phyloP scores from a whole-genome alignment of 2,329 filamentous ascomycete genomes.

The Peltaster fructicola region DNA sequence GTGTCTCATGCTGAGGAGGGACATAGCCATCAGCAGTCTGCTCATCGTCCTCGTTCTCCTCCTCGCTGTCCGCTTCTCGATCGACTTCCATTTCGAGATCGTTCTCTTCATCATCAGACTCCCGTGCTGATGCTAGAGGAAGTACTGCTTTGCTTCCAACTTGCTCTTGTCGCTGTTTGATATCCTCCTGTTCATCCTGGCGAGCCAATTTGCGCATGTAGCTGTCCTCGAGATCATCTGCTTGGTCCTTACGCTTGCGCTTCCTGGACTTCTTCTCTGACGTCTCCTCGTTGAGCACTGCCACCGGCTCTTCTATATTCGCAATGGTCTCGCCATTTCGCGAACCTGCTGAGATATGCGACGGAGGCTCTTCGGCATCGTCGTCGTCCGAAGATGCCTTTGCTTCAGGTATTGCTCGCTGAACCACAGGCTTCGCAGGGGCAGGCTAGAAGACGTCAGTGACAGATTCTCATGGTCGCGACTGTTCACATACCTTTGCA shows the following conservation, averaged over 20 bases:
- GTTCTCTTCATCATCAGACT: neutral
- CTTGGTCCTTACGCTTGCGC: constrained; percentile 33
- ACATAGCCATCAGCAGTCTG: constrained; percentile 56
- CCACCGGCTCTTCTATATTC: too few species aligned
- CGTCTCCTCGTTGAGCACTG: too few species aligned
- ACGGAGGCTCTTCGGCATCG: constrained; percentile 8
- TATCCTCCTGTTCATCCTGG: too few species aligned
- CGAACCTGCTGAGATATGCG: constrained; percentile 21
- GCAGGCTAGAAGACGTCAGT: constrained; percentile 1
- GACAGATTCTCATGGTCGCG: constrained; percentile 11
- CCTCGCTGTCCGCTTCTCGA: constrained; percentile 45
- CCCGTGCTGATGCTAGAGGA: neutral
- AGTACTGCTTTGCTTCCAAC: neutral
- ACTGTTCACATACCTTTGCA: constrained; percentile 15
- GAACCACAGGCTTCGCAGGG: neutral
- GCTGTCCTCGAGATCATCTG: constrained; percentile 24
- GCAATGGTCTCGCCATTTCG: too few species aligned
- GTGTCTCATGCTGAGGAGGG: constrained; percentile 36
- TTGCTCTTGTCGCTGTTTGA: too few species aligned
- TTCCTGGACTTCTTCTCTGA: constrained; percentile 30
- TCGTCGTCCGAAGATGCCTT: constrained; percentile 6
- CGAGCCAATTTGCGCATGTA: constrained; percentile 6
- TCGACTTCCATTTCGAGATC: neutral
- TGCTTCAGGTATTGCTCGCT: constrained; percentile 1
- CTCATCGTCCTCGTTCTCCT: constrained; percentile 30